Percentiles rank a stretch among this genome's conserved stretches.
These are phyloP conservation scores for Aureobasidium uvarum DNA, from an alignment of 2,329 filamentous ascomycete genomes.

Conservation along the genomic window DNA sequence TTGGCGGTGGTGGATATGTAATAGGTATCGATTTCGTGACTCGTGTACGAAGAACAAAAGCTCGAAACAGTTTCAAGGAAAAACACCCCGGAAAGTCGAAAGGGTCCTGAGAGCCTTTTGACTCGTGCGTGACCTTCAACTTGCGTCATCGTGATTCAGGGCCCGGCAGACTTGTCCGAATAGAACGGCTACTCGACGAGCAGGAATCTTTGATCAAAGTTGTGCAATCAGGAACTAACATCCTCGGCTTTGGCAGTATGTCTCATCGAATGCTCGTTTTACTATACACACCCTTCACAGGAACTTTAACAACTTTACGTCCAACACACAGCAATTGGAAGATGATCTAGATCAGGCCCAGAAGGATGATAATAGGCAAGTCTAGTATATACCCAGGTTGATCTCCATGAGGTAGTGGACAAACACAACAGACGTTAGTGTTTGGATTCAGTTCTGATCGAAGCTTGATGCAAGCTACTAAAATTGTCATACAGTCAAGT, in stretches of 20 bases:
- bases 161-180: neutral
- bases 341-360: conserved; percentile 41
- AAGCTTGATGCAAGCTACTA: neutral
- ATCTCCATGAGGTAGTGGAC: conserved; percentile 42
- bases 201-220: too few relatives aligned
- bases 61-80: neutral
- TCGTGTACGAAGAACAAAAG: neutral
- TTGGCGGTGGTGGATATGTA: neutral
- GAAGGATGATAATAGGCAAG: conserved; percentile 32
- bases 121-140: neutral
- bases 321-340: conserved; percentile 39
- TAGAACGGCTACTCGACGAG: too few relatives aligned
- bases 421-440: conserved; percentile 34
- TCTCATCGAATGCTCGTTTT: conserved; percentile 37
- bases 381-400: too few relatives aligned
- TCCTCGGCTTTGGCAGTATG: conserved; percentile 31
- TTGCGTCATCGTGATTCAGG: conserved; percentile 17
- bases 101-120: neutral
- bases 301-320: conserved; percentile 37
- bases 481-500: conserved; percentile 27
- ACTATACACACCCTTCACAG: conserved; percentile 40
- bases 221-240: neutral
- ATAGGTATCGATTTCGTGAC: too few relatives aligned
- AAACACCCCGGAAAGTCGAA: neutral
- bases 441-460: neutral